Conservation (phyloP, 2,329 filamentous ascomycete genomes). For the Apiospora sp. region DNA sequence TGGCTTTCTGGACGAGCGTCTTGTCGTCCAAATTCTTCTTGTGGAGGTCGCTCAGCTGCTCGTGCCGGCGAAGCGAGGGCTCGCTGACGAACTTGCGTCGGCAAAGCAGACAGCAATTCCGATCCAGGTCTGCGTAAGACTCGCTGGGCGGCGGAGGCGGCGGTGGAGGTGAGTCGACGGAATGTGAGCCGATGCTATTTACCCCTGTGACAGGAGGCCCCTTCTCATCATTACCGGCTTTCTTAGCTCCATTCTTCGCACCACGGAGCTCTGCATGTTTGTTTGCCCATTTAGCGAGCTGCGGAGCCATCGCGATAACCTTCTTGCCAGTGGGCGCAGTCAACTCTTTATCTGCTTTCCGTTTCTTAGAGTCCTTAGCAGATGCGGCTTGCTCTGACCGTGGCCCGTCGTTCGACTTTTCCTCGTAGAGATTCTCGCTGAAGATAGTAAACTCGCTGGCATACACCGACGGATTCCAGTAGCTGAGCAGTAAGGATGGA, state of each 20-base stretch:
- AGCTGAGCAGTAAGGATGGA: slow-evolving; percentile 71
- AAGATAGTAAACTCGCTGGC: slow-evolving; percentile 70
- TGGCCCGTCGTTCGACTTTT: slow-evolving; percentile 49
- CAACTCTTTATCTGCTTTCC: slow-evolving; percentile 58
- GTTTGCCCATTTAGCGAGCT: slow-evolving; percentile 76
- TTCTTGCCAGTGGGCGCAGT: slow-evolving; percentile 49
- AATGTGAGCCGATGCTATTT: slow-evolving; percentile 34
- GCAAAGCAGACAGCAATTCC: slow-evolving; percentile 52
- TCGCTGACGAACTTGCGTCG: slow-evolving; percentile 50
- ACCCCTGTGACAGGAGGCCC: slow-evolving; percentile 36
- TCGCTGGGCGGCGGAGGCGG: slow-evolving; percentile 47
- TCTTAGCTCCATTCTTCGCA: slow-evolving; percentile 46
- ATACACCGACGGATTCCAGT: slow-evolving; percentile 80
- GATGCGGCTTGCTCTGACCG: slow-evolving; percentile 44
- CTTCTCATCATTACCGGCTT: slow-evolving; percentile 45
- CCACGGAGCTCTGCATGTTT: slow-evolving; percentile 73
- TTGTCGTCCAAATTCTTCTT: slow-evolving; percentile 44
- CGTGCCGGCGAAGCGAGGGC: slow-evolving; percentile 51
- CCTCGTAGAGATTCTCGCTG: slow-evolving; percentile 53
- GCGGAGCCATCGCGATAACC: slow-evolving; percentile 65
- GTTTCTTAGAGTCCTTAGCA: slow-evolving; percentile 43
- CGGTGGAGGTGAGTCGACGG: slow-evolving; percentile 28
- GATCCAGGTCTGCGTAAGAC: slow-evolving; percentile 67
- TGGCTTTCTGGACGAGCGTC: slow-evolving; percentile 40
- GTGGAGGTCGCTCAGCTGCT: slow-evolving; percentile 54